These are phyloP conservation scores for Chlamydomonas schloesseri DNA, from an alignment of 139 green algal species.

Conservation along the genomic window DNA sequence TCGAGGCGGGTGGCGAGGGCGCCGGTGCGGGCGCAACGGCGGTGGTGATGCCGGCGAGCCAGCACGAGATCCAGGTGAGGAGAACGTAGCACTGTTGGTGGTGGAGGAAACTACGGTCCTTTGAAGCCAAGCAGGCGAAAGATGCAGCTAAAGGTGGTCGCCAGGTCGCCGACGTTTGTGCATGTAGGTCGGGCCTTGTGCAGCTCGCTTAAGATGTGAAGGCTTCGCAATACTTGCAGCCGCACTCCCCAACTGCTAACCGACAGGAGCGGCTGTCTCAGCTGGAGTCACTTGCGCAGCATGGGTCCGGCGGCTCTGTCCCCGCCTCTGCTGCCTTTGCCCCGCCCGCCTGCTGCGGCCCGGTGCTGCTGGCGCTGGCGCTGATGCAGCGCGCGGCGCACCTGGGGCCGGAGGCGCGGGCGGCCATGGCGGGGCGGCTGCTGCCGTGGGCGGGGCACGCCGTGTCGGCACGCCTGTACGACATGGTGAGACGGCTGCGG, in stretches of 20 bases:
- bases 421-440: constrained; percentile 3
- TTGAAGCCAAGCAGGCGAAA: too few relatives aligned
- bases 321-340: neutral
- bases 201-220: too few relatives aligned
- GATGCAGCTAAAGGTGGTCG: too few relatives aligned
- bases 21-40: neutral
- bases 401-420: constrained; percentile 11
- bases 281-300: neutral
- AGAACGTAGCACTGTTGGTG: too few relatives aligned
- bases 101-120: too few relatives aligned
- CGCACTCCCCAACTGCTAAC: too few relatives aligned
- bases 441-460: constrained; percentile 1
- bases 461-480: neutral
- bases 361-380: constrained; percentile 20
- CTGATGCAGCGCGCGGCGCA: constrained; percentile 33
- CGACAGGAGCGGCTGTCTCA: neutral
- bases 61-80: too few relatives aligned
- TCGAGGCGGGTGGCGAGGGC: neutral
- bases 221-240: too few relatives aligned
- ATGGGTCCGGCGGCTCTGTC: too few relatives aligned
- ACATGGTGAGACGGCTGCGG: neutral
- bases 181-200: too few relatives aligned
- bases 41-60: too few relatives aligned
- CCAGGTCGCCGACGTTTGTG: too few relatives aligned
- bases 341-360: neutral